A percentile compares a stretch with the other conserved stretches of the same genome.
These are phyloP conservation scores for Gloeophyllum trabeum DNA, from an alignment of 768 basidiomycete species.

Conservation along the genomic window DNA sequence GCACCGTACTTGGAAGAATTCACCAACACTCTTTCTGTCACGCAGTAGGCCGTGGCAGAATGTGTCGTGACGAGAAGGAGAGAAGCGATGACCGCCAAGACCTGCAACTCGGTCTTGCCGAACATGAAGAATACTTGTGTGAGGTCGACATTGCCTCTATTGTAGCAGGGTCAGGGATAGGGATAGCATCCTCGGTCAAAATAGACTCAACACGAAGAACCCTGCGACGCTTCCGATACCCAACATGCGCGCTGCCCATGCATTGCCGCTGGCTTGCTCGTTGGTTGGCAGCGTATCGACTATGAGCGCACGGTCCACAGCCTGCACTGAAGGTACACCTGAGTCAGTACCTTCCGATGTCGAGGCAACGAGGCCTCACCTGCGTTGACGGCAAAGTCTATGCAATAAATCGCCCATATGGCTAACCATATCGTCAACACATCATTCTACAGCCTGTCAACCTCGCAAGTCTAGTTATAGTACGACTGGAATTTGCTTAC, in stretches of 20 bases:
- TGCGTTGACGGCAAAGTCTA: slow-evolving; percentile 57
- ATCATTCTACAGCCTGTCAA: slow-evolving; percentile 34
- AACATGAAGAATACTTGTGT: slow-evolving; percentile 59
- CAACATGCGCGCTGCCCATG: slow-evolving; percentile 93
- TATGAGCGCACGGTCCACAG: slow-evolving; percentile 81
- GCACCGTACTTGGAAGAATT: slow-evolving; percentile 20
- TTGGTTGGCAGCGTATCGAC: slow-evolving; percentile 74
- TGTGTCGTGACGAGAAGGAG: slow-evolving; percentile 60
- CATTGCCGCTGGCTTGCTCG: slow-evolving; percentile 77
- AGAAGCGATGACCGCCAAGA: slow-evolving; percentile 67
- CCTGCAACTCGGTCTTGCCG: slow-evolving; percentile 71
- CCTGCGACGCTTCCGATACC: slow-evolving; percentile 79
- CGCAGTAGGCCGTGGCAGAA: slow-evolving; percentile 40
- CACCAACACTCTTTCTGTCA: slow-evolving; percentile 70
- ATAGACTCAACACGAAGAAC: slow-evolving; percentile 87
- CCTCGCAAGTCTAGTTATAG: neutral
- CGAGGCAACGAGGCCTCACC: slow-evolving; percentile 17
- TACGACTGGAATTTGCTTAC: slow-evolving; percentile 14
- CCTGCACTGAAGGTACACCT: slow-evolving; percentile 52
- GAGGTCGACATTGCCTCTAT: slow-evolving; percentile 74
- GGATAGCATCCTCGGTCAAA: slow-evolving; percentile 20
- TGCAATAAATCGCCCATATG: slow-evolving; percentile 52
- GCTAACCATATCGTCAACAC: slow-evolving; percentile 67
- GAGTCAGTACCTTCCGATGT: neutral
- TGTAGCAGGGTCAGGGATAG: slow-evolving; percentile 1